Percentiles rank a stretch among this genome's conserved stretches.
Conservation (phyloP, 768 basidiomycete species). For the Calocera cornea region DNA sequence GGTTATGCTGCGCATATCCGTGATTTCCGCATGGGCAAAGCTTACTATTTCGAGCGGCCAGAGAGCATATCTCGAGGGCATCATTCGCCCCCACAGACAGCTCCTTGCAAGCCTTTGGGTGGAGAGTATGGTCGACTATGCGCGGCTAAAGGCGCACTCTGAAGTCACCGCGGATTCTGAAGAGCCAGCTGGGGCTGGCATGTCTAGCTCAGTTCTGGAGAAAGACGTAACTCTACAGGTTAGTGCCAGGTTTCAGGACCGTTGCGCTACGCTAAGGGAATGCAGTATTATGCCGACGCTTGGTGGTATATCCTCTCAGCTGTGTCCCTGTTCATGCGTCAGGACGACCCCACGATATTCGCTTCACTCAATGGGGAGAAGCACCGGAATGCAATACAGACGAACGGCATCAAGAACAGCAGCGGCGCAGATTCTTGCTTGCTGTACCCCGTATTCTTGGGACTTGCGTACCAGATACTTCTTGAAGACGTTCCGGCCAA, state of each 20-base stretch:
- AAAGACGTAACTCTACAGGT: slow-evolving; percentile 86
- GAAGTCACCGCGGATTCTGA: slow-evolving; percentile 69
- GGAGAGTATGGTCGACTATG: slow-evolving; percentile 79
- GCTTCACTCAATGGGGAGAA: slow-evolving; percentile 71
- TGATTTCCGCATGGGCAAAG: slow-evolving; percentile 90
- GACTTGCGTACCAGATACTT: slow-evolving; percentile 59
- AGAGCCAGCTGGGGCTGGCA: slow-evolving; percentile 53
- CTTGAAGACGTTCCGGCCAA: slow-evolving; percentile 31
- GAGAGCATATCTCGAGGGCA: slow-evolving; percentile 63
- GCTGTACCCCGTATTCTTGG: slow-evolving; percentile 58
- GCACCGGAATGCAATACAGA: slow-evolving; percentile 17
- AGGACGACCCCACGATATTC: slow-evolving; percentile 49
- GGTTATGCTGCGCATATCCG: slow-evolving; percentile 85
- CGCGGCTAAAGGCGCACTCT: slow-evolving; percentile 76
- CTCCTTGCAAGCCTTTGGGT: slow-evolving; percentile 78
- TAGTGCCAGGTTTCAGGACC: slow-evolving; percentile 11
- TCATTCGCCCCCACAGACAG: slow-evolving; percentile 66
- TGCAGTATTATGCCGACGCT: slow-evolving; percentile 72
- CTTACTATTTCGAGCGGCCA: slow-evolving; percentile 62
- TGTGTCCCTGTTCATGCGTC: slow-evolving; percentile 64
- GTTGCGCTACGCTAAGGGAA: slow-evolving; percentile 8
- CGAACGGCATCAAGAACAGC: slow-evolving; percentile 20
- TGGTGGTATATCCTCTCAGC: slow-evolving; percentile 79
- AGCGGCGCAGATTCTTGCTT: slow-evolving; percentile 70
- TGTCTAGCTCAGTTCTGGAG: slow-evolving; percentile 75